Evolutionary conservation across 495 filamentous ascomycete genomes (phyloP).

Genomic region (Penicillium herquei): DNA sequence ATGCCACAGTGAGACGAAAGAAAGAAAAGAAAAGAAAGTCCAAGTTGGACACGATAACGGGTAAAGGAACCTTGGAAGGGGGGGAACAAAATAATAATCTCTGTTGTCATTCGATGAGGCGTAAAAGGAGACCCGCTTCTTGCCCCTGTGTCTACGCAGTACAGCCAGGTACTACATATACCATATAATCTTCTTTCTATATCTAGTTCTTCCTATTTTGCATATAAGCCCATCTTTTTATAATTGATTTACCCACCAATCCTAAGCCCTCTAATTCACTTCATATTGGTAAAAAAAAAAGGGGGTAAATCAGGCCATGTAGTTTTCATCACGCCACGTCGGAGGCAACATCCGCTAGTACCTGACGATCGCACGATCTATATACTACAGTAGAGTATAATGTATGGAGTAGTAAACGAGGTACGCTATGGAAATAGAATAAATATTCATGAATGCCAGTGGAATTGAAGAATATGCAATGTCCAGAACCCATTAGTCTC

Average conservation of each 20-base stretch:
- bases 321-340: slow-evolving; percentile 22
- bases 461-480: too few relatives aligned
- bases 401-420: too few relatives aligned
- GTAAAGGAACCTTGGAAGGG: slow-evolving; percentile 10
- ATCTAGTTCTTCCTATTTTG: not conserved
- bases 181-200: too few relatives aligned
- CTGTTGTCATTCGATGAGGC: slow-evolving; percentile 25
- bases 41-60: not conserved
- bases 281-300: not conserved
- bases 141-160: not conserved
- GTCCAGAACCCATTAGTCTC: not conserved
- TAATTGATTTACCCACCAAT: too few relatives aligned
- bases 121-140: slow-evolving; percentile 17
- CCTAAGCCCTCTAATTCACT: too few relatives aligned
- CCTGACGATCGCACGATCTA: slow-evolving; percentile 11
- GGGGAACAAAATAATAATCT: slow-evolving; percentile 25
- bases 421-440: too few relatives aligned
- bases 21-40: slow-evolving; percentile 1
- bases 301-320: not conserved
- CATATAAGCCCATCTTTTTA: too few relatives aligned
- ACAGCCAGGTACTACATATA: too few relatives aligned
- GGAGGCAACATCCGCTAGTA: slow-evolving; percentile 9
- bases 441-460: too few relatives aligned
- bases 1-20: not conserved
- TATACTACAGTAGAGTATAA: not conserved